A percentile compares a stretch with the other conserved stretches of the same genome.
Evolutionary conservation across 2,329 filamentous ascomycete species (phyloP).

Genomic region (Thelonectria discophora): DNA sequence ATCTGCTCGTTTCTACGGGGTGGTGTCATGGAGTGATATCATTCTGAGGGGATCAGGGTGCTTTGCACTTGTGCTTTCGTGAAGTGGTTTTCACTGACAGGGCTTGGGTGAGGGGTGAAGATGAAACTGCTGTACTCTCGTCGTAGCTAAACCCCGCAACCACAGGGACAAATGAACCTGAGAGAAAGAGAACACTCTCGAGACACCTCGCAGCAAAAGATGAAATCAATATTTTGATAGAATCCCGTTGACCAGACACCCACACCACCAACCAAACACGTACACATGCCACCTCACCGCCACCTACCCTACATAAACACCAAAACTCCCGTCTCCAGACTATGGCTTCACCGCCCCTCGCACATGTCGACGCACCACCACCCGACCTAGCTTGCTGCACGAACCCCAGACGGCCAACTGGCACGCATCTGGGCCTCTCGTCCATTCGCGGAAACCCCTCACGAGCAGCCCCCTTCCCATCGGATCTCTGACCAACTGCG

Average conservation of each 20-base stretch:
- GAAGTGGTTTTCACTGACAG: no score
- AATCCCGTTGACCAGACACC: slow-evolving; percentile 28
- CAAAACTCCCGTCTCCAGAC: slow-evolving; percentile 7
- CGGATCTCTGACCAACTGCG: slow-evolving; percentile 27
- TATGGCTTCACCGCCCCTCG: slow-evolving; percentile 35
- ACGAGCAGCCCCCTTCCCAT: slow-evolving; percentile 19
- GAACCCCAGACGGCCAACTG: slow-evolving; percentile 40
- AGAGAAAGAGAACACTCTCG: background rate
- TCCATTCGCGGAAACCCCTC: slow-evolving; percentile 27
- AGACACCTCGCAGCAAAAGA: slow-evolving; percentile 2
- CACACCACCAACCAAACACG: background rate
- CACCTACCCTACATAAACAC: slow-evolving; percentile 38
- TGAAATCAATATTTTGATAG: slow-evolving; percentile 20
- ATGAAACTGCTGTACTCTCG: no score
- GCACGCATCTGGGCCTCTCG: slow-evolving; percentile 30
- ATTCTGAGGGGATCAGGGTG: no score
- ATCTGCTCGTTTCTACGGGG: no score
- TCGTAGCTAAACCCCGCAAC: no score
- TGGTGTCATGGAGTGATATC: no score
- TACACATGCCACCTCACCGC: slow-evolving; percentile 34
- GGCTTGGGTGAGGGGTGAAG: no score
- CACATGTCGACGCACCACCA: slow-evolving; percentile 23
- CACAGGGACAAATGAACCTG: no score
- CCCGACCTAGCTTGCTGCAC: slow-evolving; percentile 33
- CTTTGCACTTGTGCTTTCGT: no score